Base-by-base conservation (phyloP, 805 yeast genomes). In the Candida sphagnicola region DNA sequence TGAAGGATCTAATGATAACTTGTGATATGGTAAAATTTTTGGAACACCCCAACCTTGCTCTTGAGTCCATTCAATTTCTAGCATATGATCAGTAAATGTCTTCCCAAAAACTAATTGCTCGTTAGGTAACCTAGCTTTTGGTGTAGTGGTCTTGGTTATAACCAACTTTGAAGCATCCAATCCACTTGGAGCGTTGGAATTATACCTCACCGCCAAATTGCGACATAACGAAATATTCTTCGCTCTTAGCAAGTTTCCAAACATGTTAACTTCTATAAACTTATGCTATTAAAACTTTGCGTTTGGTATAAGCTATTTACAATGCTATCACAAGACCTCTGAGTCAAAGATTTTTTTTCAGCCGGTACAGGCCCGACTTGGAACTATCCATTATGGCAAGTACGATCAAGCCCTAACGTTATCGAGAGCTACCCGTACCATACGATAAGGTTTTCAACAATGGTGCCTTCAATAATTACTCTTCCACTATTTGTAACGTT, bases 1-100 rank as follows among this genome's bases (percentile, higher is more conserved):
- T n/a, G 96, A 81, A 17, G 99, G 99, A 56, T 90, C 96, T 42
- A 91, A 62, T 13, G 70, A 54, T 39, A 91, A 65, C 36, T 79
- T 78, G 39, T 82, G 90, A 59, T 87, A 89, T 18, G 98, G 97
- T 47, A 77, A 77, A 61, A 91, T 90, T 57, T 75, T 77, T 28
- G 99, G 98, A 13, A 77, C 64, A 5, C 70, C 82, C 99, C 99
- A 91, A 36, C 98, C 98, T 2, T 63, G 54, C 38, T 71, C 69
- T 18, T 70, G 69, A 42, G 77, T 77, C 96, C 97, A 93, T 57
- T 87, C 89, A 37, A 88, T 68, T 51, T 84, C 78, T 57, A 91
- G 70, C 88, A 91, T 91, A 59, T 91, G 98, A 57, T 79, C 84
- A 38, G 96, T 85, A 74, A 90, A 89, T 3, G 67, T 54, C 44